Percentiles rank a stretch among this genome's conserved stretches.
These are phyloP conservation scores for Berberis vulgaris DNA, from an alignment of 164 flowering plant species.

Conservation along the genomic window DNA sequence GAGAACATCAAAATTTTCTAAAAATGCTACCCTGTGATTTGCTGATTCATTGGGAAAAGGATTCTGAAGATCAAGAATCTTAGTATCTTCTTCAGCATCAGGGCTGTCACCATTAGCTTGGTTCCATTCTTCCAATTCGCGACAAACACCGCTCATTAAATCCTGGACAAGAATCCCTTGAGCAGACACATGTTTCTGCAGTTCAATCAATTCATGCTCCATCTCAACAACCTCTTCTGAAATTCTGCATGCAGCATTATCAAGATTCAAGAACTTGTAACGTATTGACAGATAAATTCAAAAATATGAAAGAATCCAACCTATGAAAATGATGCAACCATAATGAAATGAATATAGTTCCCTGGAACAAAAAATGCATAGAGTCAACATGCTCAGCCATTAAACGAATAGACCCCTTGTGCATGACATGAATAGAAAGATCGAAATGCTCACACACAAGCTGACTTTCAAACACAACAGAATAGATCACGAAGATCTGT, in stretches of 20 bases:
- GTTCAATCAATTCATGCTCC: slow-evolving; percentile 78
- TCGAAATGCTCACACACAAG: too few species aligned
- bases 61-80: slow-evolving; percentile 25
- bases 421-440: too few species aligned
- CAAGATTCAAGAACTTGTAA: too few species aligned
- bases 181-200: slow-evolving; percentile 76
- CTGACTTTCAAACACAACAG: too few species aligned
- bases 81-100: slow-evolving; percentile 26
- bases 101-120: slow-evolving; percentile 18
- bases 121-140: slow-evolving; percentile 65
- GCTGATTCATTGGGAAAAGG: slow-evolving; percentile 29
- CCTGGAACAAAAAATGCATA: too few species aligned
- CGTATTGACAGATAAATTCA: too few species aligned
- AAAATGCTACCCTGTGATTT: slow-evolving; percentile 28
- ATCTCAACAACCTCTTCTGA: slow-evolving; percentile 91
- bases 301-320: too few species aligned
- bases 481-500: too few species aligned
- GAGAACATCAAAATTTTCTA: slow-evolving; percentile 80
- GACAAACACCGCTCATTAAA: slow-evolving; percentile 75
- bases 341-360: too few species aligned
- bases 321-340: too few species aligned
- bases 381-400: too few species aligned
- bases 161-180: slow-evolving; percentile 90
- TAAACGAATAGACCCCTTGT: too few species aligned
- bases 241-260: slow-evolving; percentile 35